Evolutionary conservation across 2,329 filamentous ascomycete species (phyloP), one percentile per base, ranked within the genome.

Genomic region (Fusarium marasasianum): DNA sequence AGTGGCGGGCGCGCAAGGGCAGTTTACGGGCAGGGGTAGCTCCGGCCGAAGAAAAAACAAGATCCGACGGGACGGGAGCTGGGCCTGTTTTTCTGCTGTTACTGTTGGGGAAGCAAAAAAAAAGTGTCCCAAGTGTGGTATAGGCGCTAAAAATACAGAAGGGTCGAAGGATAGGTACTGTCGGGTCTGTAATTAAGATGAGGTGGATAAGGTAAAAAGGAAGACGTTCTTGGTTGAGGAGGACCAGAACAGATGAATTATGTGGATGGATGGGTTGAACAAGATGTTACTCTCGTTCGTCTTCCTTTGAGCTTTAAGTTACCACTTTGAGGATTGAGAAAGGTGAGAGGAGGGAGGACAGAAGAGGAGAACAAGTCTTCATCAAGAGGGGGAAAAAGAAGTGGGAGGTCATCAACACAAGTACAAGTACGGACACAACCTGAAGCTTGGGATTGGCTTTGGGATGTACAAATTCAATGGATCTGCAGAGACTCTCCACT

Each of bases 111-210:
- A 69, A 37, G 54, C 50, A 37, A 37, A 55, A 62, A 55, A 56
- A 65, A 74, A 66, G 63, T 54, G 50, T 63, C 72, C 66, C 72
- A 60, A 59, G 63, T 55, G 59, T 75, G 74, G 66, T 76, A 74
- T 74, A 76, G 66, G 76, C 76, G 74, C 74, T 76, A 77, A 76
- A 77, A 77, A 77, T 78, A 78, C 73, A 76, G 75, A 76, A 74
- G 73, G 76, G 60, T 47, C 37, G 67, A 71, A 76, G 47, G 59
- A 56, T 59, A 50, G 53, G 29, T 33, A 45, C 45, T 31, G 63
- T 60, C 33, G 33, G 15, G 33, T 35, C 45, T 31, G 63, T 60
- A 66, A 74, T 73, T 72, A 72, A 72, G 67, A 76, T 70, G 69
- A 66, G 44, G 63, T 65, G 69, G 64, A 58, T 54, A 61, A 64